phyloP scores from a whole-genome alignment of 2,329 filamentous ascomycete species.

The Rhexocercosporidium sp. region DNA sequence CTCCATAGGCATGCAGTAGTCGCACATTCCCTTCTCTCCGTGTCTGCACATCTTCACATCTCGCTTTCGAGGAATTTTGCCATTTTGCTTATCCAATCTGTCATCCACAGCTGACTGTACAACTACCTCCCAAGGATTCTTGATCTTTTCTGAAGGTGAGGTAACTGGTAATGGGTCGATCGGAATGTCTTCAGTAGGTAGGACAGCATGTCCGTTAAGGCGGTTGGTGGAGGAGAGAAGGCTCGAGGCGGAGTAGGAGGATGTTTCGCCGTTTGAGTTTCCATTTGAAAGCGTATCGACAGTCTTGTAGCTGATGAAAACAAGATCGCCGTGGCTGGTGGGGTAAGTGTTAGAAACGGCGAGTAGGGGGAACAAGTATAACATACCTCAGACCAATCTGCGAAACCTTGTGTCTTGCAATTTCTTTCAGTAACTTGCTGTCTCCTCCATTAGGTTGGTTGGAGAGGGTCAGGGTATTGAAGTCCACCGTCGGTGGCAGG shows the following conservation, averaged over 20 bases:
- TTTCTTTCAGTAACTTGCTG: constrained; percentile 62
- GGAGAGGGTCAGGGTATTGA: constrained; percentile 63
- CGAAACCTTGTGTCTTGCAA: constrained; percentile 59
- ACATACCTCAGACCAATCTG: constrained; percentile 65
- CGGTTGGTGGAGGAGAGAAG: constrained; percentile 60
- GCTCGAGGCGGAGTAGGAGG: constrained; percentile 35
- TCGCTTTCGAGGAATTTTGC: constrained; percentile 79
- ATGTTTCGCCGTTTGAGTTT: constrained; percentile 45
- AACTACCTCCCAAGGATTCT: constrained; percentile 92
- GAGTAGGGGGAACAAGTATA: not conserved
- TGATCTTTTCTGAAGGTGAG: constrained; percentile 66
- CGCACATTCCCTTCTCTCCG: constrained; percentile 97
- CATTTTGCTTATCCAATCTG: constrained; percentile 81
- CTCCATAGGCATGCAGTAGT: constrained; percentile 97
- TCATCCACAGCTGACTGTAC: constrained; percentile 89
- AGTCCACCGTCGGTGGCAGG: constrained; percentile 66
- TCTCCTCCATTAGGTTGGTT: constrained; percentile 64
- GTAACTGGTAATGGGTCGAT: constrained; percentile 63
- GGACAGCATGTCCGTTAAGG: constrained; percentile 78
- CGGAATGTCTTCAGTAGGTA: constrained; percentile 69
- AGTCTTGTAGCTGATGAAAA: constrained; percentile 83
- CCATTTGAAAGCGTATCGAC: constrained; percentile 52
- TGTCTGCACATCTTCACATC: constrained; percentile 92
- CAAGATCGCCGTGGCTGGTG: constrained; percentile 82
- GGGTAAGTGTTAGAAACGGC: not conserved